A percentile compares a stretch with the other conserved stretches of the same genome.
These are phyloP conservation scores for Psilocybe subaeruginosa DNA, from an alignment of 768 basidiomycete genomes.

Conservation along the genomic window DNA sequence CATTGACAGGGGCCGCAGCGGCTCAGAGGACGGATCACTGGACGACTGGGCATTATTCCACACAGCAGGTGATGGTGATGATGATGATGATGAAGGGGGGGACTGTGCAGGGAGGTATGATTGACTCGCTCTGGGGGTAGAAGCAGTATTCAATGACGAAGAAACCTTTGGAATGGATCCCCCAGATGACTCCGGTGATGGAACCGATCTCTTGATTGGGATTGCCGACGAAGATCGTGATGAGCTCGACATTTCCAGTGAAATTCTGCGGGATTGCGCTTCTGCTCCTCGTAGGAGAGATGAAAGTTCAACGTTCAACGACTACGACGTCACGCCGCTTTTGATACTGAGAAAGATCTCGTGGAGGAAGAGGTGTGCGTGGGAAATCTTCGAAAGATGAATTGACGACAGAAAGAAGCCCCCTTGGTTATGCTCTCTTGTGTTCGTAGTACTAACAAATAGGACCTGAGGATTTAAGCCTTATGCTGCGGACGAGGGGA, in stretches of 20 bases:
- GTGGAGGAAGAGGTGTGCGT: background rate
- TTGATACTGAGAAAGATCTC: background rate
- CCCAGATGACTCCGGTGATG: conserved; percentile 13
- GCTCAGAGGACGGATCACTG: background rate
- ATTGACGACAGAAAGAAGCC: background rate
- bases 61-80: background rate
- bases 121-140: conserved; percentile 7
- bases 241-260: background rate
- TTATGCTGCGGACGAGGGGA: too few relatives aligned
- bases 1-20: conserved; percentile 15
- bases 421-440: too few relatives aligned
- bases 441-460: too few relatives aligned
- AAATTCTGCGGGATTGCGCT: background rate
- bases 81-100: background rate
- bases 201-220: conserved; percentile 11
- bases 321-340: background rate
- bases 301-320: background rate
- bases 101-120: background rate
- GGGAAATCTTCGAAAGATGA: background rate
- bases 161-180: conserved; percentile 21
- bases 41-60: background rate
- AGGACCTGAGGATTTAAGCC: too few relatives aligned
- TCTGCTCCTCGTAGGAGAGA: background rate
- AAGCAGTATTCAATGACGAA: conserved; percentile 18
- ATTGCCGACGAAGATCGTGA: conserved; percentile 18